phyloP scores from a whole-genome alignment of 306 rosid species.

The Crotalaria pallida region DNA sequence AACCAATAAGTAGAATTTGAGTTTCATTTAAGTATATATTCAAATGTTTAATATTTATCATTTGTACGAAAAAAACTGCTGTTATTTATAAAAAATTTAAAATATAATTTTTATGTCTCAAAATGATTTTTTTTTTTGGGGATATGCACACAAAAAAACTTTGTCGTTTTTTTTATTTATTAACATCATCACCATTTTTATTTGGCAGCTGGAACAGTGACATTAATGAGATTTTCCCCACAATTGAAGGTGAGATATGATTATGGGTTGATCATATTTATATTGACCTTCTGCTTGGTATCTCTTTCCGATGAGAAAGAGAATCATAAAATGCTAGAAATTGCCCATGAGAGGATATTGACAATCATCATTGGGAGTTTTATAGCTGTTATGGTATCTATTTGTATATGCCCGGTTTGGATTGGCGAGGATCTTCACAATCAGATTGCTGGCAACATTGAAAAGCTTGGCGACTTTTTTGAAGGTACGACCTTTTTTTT shows the following conservation, averaged over 20 bases:
- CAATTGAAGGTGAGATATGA: constrained; percentile 59
- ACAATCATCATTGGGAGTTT: constrained; percentile 55
- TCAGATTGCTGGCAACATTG: constrained; percentile 50
- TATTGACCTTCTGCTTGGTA: constrained; percentile 54
- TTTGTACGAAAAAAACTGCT: too few species aligned
- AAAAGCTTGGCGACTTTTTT: constrained; percentile 43
- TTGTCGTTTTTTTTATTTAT: too few species aligned
- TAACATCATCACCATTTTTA: too few species aligned
- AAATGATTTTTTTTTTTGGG: too few species aligned
- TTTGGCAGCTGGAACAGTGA: constrained; percentile 42
- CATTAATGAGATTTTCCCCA: constrained; percentile 57
- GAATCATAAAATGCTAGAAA: constrained; percentile 25
- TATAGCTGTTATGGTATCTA: constrained; percentile 38
- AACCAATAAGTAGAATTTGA: too few species aligned
- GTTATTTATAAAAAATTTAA: too few species aligned
- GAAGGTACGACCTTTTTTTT: constrained; percentile 37
- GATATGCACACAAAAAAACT: too few species aligned
- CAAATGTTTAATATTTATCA: too few species aligned
- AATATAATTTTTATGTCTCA: too few species aligned
- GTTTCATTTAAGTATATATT: too few species aligned
- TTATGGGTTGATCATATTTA: constrained; percentile 58
- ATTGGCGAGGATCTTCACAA: constrained; percentile 75
- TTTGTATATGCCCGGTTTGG: constrained; percentile 67
- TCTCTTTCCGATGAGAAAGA: constrained; percentile 45
- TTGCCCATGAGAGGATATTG: constrained; percentile 47